Percentiles rank a stretch among this genome's conserved stretches.
Evolutionary conservation across 306 rosid genomes (phyloP).

Genomic region (Oxytropis ochrocephala): DNA sequence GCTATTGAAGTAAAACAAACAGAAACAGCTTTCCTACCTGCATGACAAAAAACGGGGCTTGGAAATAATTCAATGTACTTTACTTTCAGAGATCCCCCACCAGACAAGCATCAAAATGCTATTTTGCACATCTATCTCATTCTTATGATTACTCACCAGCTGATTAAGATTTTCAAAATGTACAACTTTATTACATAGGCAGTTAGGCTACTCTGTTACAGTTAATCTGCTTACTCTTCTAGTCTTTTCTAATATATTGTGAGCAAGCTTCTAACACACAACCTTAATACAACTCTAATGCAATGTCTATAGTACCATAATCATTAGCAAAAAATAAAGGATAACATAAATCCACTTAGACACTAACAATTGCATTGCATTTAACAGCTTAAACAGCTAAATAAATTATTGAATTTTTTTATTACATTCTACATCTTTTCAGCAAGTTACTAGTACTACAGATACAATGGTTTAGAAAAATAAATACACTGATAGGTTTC

Average conservation of each 20-base stretch:
- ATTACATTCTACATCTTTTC: background rate
- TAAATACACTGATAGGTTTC: background rate
- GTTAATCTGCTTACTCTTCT: background rate
- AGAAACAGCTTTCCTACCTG: no score
- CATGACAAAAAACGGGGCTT: no score
- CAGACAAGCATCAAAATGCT: no score
- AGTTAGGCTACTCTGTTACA: background rate
- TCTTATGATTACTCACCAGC: background rate
- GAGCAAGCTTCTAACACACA: slow-evolving; percentile 15
- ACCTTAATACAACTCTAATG: background rate
- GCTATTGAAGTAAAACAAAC: no score
- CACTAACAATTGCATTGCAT: background rate
- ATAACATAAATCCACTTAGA: background rate
- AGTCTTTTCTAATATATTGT: background rate
- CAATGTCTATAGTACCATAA: background rate
- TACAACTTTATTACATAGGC: background rate
- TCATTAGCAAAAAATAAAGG: background rate
- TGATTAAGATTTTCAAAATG: background rate
- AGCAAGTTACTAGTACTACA: background rate
- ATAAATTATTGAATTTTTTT: background rate
- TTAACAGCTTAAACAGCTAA: slow-evolving; percentile 1
- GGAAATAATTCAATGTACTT: no score
- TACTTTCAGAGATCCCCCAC: no score
- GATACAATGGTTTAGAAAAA: background rate
- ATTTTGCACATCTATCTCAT: no score